Evolutionary conservation across 768 basidiomycete genomes (phyloP).

Genomic region (Auricularia cornea): DNA sequence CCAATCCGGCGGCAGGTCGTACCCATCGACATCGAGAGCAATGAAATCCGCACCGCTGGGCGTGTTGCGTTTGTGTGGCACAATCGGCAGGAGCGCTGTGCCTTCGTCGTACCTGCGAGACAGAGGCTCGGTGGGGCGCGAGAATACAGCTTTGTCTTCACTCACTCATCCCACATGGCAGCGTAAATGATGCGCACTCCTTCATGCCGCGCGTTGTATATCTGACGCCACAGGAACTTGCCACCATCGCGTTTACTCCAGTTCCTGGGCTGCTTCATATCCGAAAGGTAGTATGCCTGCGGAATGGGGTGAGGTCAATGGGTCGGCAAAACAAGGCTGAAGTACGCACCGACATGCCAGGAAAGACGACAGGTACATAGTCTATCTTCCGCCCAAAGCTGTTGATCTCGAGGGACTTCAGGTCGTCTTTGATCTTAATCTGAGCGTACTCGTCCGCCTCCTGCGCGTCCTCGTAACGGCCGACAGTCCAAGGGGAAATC

Average conservation of each 20-base stretch:
- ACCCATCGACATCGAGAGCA: slow-evolving; percentile 70
- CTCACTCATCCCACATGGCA: slow-evolving; percentile 83
- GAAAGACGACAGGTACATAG: slow-evolving; percentile 77
- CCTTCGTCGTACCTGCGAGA: slow-evolving; percentile 71
- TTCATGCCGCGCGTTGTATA: slow-evolving; percentile 55
- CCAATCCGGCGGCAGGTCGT: slow-evolving; percentile 76
- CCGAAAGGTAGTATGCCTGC: slow-evolving; percentile 68
- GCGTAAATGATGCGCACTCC: slow-evolving; percentile 64
- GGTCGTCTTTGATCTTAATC: slow-evolving; percentile 54
- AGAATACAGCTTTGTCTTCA: not conserved
- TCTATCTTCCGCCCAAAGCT: slow-evolving; percentile 52
- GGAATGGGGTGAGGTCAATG: slow-evolving; percentile 8
- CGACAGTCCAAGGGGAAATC: slow-evolving; percentile 78
- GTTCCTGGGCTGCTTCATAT: slow-evolving; percentile 66
- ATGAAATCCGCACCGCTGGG: slow-evolving; percentile 50
- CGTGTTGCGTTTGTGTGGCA: slow-evolving; percentile 46
- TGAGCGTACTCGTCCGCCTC: slow-evolving; percentile 58
- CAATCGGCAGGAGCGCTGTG: slow-evolving; percentile 71
- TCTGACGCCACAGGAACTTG: slow-evolving; percentile 69
- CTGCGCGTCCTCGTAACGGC: slow-evolving; percentile 51
- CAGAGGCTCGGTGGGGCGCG: not conserved
- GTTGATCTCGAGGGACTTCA: slow-evolving; percentile 46
- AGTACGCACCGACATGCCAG: slow-evolving; percentile 67
- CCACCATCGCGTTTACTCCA: slow-evolving; percentile 66
- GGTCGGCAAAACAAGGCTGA: not conserved